Conservation (phyloP, 352 stramenopile genomes). For the Peronosclerospora sorghi region DNA sequence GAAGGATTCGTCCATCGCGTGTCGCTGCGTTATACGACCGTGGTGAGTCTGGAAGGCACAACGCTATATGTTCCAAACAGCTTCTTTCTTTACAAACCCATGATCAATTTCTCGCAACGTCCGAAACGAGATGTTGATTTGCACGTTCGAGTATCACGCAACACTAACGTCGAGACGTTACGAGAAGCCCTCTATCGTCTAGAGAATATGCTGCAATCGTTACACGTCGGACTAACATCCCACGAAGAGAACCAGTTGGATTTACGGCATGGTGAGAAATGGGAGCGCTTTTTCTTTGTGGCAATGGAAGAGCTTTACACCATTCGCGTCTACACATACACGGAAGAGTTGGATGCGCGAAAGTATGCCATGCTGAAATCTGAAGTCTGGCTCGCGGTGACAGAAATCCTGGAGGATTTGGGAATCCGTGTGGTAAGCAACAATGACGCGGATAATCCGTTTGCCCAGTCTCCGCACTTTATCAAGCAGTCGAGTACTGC, state of each 20-base stretch:
- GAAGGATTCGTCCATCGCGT: constrained; percentile 77
- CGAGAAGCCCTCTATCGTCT: constrained; percentile 46
- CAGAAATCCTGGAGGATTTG: constrained; percentile 84
- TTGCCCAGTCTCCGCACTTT: constrained; percentile 25
- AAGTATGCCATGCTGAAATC: constrained; percentile 86
- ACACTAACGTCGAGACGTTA: constrained; percentile 49
- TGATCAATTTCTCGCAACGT: constrained; percentile 82
- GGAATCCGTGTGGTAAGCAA: constrained; percentile 45
- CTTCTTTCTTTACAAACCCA: constrained; percentile 86
- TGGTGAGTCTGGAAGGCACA: constrained; percentile 72
- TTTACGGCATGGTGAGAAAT: constrained; percentile 68
- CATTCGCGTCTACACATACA: constrained; percentile 82
- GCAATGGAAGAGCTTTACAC: constrained; percentile 79
- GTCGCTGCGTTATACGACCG: constrained; percentile 73
- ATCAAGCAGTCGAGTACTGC: constrained; percentile 17
- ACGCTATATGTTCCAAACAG: constrained; percentile 80
- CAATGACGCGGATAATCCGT: constrained; percentile 22
- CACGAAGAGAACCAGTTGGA: constrained; percentile 80
- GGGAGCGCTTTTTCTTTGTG: constrained; percentile 77
- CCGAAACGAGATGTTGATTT: constrained; percentile 79
- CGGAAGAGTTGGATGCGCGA: constrained; percentile 72
- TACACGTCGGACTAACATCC: constrained; percentile 77
- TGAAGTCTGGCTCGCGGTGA: constrained; percentile 81
- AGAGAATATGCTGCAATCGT: constrained; percentile 71
- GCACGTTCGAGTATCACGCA: constrained; percentile 41